phyloP scores from a whole-genome alignment of 140 eudicot genomes.

The Erigeron philadelphicus region DNA sequence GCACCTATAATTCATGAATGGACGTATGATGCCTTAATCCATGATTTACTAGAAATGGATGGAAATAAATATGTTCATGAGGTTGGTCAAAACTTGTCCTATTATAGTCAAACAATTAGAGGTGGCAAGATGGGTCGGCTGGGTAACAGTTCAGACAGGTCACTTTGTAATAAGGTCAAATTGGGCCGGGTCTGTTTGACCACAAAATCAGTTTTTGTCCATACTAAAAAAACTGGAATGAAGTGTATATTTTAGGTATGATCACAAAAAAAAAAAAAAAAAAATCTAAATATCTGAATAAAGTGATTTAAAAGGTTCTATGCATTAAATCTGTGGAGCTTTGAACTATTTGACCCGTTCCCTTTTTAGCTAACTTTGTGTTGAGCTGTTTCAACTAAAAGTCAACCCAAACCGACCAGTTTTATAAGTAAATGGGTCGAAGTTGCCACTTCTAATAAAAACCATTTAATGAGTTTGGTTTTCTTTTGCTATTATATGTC shows the following conservation, averaged over 20 bases:
- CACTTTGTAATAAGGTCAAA: neutral
- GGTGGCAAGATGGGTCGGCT: constrained; percentile 9
- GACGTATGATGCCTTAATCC: constrained; percentile 99
- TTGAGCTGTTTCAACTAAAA: neutral
- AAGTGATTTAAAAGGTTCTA: neutral
- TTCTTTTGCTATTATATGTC: constrained; percentile 28
- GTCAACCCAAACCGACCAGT: constrained; percentile 1
- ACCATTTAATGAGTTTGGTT: constrained; percentile 4
- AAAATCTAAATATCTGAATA: constrained; percentile 1
- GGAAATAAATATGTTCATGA: constrained; percentile 86
- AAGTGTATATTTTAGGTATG: neutral
- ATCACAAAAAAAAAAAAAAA: too few species aligned
- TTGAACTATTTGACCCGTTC: neutral
- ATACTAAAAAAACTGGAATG: neutral
- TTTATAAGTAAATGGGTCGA: constrained; percentile 1
- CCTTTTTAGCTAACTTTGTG: constrained; percentile 4
- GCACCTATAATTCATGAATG: constrained; percentile 97
- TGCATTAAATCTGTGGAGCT: neutral
- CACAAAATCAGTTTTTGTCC: neutral
- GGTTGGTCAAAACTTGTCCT: constrained; percentile 39
- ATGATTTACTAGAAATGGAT: constrained; percentile 77
- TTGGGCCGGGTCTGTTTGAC: neutral
- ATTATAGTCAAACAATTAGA: neutral
- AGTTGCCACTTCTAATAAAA: constrained; percentile 11
- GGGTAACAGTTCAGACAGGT: neutral